Evolutionary conservation across 2,329 filamentous ascomycete genomes (phyloP).

Genomic region (Fusarium guadeloupense): DNA sequence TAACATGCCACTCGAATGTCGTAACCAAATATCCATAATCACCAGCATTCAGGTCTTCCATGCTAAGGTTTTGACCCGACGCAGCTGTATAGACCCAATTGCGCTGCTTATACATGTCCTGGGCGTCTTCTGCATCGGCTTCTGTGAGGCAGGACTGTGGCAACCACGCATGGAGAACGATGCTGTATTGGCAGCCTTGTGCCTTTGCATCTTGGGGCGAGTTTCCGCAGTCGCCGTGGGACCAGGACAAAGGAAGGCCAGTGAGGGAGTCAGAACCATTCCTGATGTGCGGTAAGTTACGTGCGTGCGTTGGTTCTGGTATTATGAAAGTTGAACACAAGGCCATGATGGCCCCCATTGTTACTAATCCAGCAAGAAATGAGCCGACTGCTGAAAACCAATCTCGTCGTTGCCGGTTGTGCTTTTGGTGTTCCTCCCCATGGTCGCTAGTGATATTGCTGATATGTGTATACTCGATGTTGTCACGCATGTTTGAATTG

Average conservation of each 20-base stretch:
- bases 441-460: background rate
- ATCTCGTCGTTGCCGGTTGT: no score
- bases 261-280: background rate
- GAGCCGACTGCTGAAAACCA: background rate
- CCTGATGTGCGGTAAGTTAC: background rate
- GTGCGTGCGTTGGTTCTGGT: background rate
- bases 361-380: background rate
- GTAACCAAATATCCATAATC: background rate
- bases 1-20: conserved; percentile 8
- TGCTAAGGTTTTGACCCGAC: background rate
- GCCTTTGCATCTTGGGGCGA: background rate
- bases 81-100: background rate
- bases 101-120: background rate
- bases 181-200: conserved; percentile 4
- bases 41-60: background rate
- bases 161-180: conserved; percentile 5
- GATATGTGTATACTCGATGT: background rate
- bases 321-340: background rate
- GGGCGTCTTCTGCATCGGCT: background rate
- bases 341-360: background rate
- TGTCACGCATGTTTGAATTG: background rate
- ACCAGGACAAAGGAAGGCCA: conserved; percentile 7
- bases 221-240: conserved; percentile 8
- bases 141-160: conserved; percentile 5
- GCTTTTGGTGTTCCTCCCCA: background rate